These are phyloP conservation scores for Pseudogymnoascus sp. DNA, from an alignment of 2,329 filamentous ascomycete species.

Conservation along the genomic window DNA sequence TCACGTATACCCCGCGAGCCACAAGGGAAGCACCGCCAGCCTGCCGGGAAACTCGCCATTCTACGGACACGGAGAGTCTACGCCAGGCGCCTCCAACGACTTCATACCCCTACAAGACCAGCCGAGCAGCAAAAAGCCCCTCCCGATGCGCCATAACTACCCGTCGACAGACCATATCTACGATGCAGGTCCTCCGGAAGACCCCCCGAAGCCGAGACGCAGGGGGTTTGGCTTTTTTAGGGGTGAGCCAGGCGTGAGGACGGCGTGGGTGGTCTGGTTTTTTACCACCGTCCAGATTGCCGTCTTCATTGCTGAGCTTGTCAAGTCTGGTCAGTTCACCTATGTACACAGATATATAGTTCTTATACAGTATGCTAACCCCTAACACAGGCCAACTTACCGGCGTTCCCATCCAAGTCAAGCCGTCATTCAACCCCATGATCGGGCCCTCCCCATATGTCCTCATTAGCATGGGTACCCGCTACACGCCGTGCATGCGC, in stretches of 20 bases:
- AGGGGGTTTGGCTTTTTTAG: slow-evolving; percentile 50
- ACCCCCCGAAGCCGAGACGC: slow-evolving; percentile 28
- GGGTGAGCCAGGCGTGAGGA: slow-evolving; percentile 24
- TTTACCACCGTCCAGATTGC: slow-evolving; percentile 68
- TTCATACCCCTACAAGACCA: slow-evolving; percentile 51
- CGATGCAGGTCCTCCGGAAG: slow-evolving; percentile 39
- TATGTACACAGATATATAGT: slow-evolving; percentile 12
- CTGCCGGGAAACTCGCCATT: slow-evolving; percentile 44
- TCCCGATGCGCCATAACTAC: slow-evolving; percentile 26
- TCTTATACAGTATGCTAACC: slow-evolving; percentile 11
- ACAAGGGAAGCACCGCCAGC: background rate
- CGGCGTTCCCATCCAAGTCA: slow-evolving; percentile 45
- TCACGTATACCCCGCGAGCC: slow-evolving; percentile 48
- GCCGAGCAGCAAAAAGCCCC: slow-evolving; percentile 29
- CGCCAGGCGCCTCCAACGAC: slow-evolving; percentile 34
- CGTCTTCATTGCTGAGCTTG: slow-evolving; percentile 84
- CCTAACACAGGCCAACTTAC: slow-evolving; percentile 58
- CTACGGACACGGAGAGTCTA: slow-evolving; percentile 37
- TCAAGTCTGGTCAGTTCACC: slow-evolving; percentile 62
- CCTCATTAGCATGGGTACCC: slow-evolving; percentile 92
- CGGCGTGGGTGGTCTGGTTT: slow-evolving; percentile 75
- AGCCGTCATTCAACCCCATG: slow-evolving; percentile 91
- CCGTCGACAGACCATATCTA: slow-evolving; percentile 50
- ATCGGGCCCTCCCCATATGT: slow-evolving; percentile 87
- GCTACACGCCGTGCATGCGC: slow-evolving; percentile 93